Conservation (phyloP, 352 stramenopile species). For the Globisporangium polare region DNA sequence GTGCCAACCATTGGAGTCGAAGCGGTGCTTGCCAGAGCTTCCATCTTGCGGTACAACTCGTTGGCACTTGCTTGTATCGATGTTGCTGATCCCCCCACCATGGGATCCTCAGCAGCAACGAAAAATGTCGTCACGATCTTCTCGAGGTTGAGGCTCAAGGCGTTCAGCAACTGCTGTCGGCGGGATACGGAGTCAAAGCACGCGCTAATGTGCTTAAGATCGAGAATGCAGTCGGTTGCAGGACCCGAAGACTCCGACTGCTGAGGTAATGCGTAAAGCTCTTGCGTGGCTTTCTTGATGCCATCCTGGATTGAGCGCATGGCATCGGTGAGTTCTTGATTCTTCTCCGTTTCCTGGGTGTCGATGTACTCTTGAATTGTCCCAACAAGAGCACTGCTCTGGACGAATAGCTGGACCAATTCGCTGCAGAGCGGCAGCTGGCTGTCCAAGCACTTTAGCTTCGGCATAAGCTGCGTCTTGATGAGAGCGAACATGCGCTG, state of each 20-base stretch:
- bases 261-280: neutral
- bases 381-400: neutral
- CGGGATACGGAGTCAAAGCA: slow-evolving; percentile 6
- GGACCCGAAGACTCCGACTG: neutral
- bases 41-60: slow-evolving; percentile 14
- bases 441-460: slow-evolving; percentile 7
- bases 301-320: neutral
- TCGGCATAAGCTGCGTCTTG: slow-evolving; percentile 17
- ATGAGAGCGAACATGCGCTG: slow-evolving; percentile 37
- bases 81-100: neutral
- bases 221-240: neutral
- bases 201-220: neutral
- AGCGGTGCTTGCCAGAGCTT: neutral
- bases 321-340: slow-evolving; percentile 1
- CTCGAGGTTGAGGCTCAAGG: slow-evolving; percentile 1
- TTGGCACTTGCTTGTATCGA: neutral
- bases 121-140: slow-evolving; percentile 12
- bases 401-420: slow-evolving; percentile 1
- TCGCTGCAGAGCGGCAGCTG: neutral
- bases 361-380: slow-evolving; percentile 23
- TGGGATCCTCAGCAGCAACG: neutral
- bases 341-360: slow-evolving; percentile 15
- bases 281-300: neutral
- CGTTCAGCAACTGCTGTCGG: neutral
- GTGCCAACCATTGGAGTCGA: neutral